These are phyloP conservation scores for Raffaelea arxii DNA, from an alignment of 2,329 filamentous ascomycete genomes.

Conservation along the genomic window DNA sequence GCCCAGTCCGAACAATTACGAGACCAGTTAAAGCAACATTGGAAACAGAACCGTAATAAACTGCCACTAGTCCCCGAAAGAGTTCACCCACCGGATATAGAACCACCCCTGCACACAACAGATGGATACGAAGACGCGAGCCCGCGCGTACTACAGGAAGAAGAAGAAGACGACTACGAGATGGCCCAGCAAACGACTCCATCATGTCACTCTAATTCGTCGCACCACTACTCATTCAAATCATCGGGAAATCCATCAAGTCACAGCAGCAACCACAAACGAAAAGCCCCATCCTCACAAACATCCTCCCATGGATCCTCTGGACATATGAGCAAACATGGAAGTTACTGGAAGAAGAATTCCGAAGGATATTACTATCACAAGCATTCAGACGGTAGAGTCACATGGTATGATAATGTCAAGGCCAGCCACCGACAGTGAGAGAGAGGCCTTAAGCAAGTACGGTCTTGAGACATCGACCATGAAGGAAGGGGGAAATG, in stretches of 20 bases:
- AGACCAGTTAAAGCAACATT: conserved; percentile 5
- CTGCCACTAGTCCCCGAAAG: background rate
- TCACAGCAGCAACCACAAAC: conserved; percentile 4
- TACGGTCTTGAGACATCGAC: background rate
- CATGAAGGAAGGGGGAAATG: background rate
- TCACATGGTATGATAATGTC: conserved; percentile 4
- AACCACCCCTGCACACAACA: background rate
- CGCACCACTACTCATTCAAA: background rate
- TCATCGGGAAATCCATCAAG: background rate
- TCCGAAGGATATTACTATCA: conserved; percentile 3
- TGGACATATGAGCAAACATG: conserved; percentile 1
- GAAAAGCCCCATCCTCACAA: conserved; percentile 3
- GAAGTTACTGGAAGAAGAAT: conserved; percentile 6
- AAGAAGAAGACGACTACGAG: background rate
- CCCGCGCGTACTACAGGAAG: background rate
- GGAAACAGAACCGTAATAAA: conserved; percentile 1
- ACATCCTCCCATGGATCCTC: conserved; percentile 1
- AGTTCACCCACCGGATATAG: background rate
- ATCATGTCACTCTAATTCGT: background rate
- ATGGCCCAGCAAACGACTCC: background rate
- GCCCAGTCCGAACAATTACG: conserved; percentile 7
- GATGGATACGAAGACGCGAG: background rate
- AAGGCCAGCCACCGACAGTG: background rate
- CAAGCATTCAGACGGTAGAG: conserved; percentile 4
- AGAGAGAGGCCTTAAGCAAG: background rate